Evolutionary conservation across 1,284 basidiomycete genomes (phyloP), one percentile per base, ranked within the genome.

Genomic region (Melampsora americana): DNA sequence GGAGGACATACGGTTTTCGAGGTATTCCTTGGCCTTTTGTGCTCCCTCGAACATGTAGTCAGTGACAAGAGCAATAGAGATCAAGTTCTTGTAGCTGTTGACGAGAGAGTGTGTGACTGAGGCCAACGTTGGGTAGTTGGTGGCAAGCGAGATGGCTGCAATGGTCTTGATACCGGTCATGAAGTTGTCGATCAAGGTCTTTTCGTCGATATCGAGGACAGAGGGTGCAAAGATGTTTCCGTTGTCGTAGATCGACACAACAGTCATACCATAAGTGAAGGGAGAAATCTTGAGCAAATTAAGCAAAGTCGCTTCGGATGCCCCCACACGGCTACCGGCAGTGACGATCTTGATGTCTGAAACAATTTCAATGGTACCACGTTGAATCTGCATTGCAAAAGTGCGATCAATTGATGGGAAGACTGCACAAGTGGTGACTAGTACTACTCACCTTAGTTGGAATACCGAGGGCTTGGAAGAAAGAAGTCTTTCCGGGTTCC

Each of bases 391-490:
- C 26, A 23, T 11, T n/a, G n/a, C 11, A 18, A 12, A 23, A 46
- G 12, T 56, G 7, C 11, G 39, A 56, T 56, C 6, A 56, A 6
- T 28, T n/a, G 6, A 5, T 5, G 26, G 12, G n/a, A 56, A 23
- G 20, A 23, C 11, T 4, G 53, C 20, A 23, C 18, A 23, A 23
- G 7, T n/a, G 18, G 26, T 3, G 28, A 18, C 26, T 6, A 68
- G 56, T 35, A 12, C 16, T 26, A 53, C 23, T 66, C 28, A 75
- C 72, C 66, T 99, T 99, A 86, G 95, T 99, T 69, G 96, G 95
- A 85, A 99, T 95, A 88, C 92, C 92, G 83, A 99, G 90, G 78
- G 95, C 95, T 88, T 99, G 95, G 93, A 99, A 99, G 93, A 99
- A 99, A 82, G 94, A 95, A 78, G 94, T 97, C 88, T 97, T 97